Percentiles rank a stretch among this genome's conserved stretches.
These are phyloP conservation scores for Eragrostis curvula DNA, from an alignment of 176 grass and related monocot species.

Conservation along the genomic window DNA sequence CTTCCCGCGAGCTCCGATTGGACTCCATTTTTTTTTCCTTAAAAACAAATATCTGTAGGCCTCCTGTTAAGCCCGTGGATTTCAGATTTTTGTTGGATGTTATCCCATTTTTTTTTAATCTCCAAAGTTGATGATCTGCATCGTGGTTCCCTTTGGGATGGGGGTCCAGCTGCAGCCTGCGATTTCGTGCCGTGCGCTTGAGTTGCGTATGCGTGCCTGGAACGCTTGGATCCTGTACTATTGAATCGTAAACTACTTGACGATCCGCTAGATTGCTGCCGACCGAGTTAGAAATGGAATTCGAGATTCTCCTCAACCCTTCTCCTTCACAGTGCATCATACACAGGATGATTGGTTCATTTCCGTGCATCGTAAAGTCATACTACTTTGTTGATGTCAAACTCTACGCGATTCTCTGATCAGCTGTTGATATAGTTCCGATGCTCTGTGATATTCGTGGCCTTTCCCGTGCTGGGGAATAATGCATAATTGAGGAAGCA, in stretches of 20 bases:
- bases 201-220: background rate
- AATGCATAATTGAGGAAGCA: background rate
- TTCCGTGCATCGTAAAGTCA: background rate
- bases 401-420: background rate
- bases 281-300: too few species aligned
- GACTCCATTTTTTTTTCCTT: too few species aligned
- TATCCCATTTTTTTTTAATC: background rate
- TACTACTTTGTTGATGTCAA: too few species aligned
- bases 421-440: background rate
- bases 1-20: too few species aligned
- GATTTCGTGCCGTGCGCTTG: background rate
- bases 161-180: background rate
- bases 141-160: background rate
- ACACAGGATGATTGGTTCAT: background rate
- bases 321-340: background rate
- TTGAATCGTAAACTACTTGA: background rate
- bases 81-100: background rate
- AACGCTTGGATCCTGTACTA: background rate
- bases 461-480: background rate
- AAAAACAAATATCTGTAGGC: too few species aligned
- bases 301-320: background rate
- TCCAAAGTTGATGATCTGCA: background rate
- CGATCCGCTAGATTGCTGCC: too few species aligned
- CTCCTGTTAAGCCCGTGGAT: too few species aligned
- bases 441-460: background rate